These are phyloP conservation scores for Coemansia sp. DNA, from an alignment of 192 early-diverging fungal species.

Conservation along the genomic window DNA sequence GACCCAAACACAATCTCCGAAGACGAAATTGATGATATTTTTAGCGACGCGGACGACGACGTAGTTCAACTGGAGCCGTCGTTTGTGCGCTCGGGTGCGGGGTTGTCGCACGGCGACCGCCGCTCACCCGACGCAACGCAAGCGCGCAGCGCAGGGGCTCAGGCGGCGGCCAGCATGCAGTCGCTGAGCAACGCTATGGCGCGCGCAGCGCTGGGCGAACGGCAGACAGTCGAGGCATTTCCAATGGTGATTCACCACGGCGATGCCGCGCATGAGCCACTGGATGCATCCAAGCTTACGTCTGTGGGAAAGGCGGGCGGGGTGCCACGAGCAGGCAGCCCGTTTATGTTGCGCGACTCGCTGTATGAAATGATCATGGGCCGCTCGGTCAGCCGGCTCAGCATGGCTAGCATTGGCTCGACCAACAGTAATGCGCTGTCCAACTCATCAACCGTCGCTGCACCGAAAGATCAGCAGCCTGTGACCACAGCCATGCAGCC, in stretches of 20 bases:
- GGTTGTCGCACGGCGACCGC: constrained; percentile 18
- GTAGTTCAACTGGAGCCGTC: constrained; percentile 48
- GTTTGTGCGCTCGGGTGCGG: constrained; percentile 39
- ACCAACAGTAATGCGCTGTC: constrained; percentile 37
- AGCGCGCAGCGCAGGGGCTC: background rate
- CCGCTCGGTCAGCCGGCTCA: constrained; percentile 34
- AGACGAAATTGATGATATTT: constrained; percentile 45
- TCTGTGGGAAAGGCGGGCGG: constrained; percentile 10
- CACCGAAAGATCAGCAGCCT: constrained; percentile 26
- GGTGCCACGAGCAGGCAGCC: constrained; percentile 21
- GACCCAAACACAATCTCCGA: constrained; percentile 28
- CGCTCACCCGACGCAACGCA: background rate
- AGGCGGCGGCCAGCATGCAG: constrained; percentile 22
- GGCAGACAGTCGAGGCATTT: constrained; percentile 33
- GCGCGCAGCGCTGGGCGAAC: constrained; percentile 1
- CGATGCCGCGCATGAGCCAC: constrained; percentile 8
- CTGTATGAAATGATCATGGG: constrained; percentile 56
- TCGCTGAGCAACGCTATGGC: constrained; percentile 38
- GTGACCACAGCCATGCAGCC: constrained; percentile 2
- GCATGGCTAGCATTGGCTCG: constrained; percentile 30
- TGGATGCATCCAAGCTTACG: constrained; percentile 3
- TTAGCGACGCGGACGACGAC: constrained; percentile 48
- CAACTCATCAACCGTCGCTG: constrained; percentile 38
- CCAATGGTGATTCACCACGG: constrained; percentile 24
- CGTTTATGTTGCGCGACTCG: constrained; percentile 49